A percentile compares a stretch with the other conserved stretches of the same genome.
These are phyloP conservation scores for Zygosaccharomyces pseudobailii DNA, from an alignment of 1,139 yeast species.

Conservation along the genomic window DNA sequence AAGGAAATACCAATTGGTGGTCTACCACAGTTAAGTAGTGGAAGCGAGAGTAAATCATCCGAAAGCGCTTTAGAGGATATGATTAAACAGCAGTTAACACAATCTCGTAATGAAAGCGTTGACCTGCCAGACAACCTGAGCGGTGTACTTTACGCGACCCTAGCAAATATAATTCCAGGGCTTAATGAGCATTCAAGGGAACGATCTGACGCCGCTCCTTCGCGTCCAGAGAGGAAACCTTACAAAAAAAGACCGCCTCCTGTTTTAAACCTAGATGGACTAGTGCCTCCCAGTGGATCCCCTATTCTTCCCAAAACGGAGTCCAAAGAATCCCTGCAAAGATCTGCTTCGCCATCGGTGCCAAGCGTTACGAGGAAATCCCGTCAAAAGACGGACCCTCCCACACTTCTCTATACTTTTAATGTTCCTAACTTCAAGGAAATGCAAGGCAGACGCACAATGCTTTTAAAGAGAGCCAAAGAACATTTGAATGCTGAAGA, in stretches of 20 bases:
- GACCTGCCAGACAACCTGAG: constrained; percentile 29
- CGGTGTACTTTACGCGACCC: constrained; percentile 30
- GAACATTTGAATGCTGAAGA: constrained; percentile 42
- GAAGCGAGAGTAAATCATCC: constrained; percentile 10
- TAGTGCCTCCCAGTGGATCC: constrained; percentile 22
- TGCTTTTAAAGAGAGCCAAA: constrained; percentile 27
- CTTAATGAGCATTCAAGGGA: constrained; percentile 11
- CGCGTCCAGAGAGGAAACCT: constrained; percentile 10
- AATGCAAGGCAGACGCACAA: constrained; percentile 17
- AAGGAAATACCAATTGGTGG: not conserved
- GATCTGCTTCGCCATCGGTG: not conserved
- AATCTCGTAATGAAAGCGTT: constrained; percentile 17
- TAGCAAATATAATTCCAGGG: constrained; percentile 26
- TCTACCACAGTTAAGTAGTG: not conserved
- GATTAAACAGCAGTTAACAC: constrained; percentile 19
- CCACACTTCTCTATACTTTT: constrained; percentile 22
- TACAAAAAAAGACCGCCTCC: constrained; percentile 15
- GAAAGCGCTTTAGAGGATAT: constrained; percentile 17
- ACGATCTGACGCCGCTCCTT: constrained; percentile 3
- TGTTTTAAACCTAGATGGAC: constrained; percentile 28
- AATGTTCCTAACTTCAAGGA: constrained; percentile 28
- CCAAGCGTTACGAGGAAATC: not conserved
- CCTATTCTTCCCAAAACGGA: constrained; percentile 20
- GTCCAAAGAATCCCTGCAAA: constrained; percentile 21
- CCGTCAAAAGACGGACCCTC: constrained; percentile 15